phyloP scores from a whole-genome alignment of 208 protist species.

The Leishmania lainsoni region DNA sequence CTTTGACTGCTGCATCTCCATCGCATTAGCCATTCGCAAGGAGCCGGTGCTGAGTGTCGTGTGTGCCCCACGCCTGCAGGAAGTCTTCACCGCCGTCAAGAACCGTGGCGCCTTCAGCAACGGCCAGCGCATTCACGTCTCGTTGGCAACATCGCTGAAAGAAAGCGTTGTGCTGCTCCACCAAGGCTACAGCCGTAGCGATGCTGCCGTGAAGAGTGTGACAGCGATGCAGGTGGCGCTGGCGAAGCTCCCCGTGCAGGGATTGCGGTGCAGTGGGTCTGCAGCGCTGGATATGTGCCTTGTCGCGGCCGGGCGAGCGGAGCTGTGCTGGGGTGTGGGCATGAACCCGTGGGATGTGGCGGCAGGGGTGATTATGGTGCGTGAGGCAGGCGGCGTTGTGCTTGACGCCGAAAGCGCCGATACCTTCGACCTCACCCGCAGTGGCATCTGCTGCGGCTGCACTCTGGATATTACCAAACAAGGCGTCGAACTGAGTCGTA shows the following conservation, averaged over 20 bases:
- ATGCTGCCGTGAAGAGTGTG: constrained; percentile 49
- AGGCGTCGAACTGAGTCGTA: constrained; percentile 55
- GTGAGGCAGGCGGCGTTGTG: constrained; percentile 88
- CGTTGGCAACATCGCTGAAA: constrained; percentile 37
- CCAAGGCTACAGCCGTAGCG: constrained; percentile 53
- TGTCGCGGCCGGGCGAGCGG: constrained; percentile 74
- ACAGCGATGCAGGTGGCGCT: constrained; percentile 71
- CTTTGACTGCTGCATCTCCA: constrained; percentile 88
- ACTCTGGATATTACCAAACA: constrained; percentile 50
- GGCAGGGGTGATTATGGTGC: constrained; percentile 82
- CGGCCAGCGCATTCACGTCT: constrained; percentile 85
- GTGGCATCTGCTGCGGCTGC: constrained; percentile 76
- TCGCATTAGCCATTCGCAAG: constrained; percentile 74
- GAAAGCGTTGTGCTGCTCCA: constrained; percentile 74
- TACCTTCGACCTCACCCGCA: constrained; percentile 53
- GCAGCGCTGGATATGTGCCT: constrained; percentile 89
- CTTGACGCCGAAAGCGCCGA: constrained; percentile 78
- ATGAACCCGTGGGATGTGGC: constrained; percentile 80
- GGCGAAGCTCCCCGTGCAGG: constrained; percentile 62
- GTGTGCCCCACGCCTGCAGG: constrained; percentile 71
- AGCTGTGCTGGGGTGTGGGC: constrained; percentile 81
- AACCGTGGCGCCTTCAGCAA: constrained; percentile 88
- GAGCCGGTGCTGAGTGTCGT: constrained; percentile 83
- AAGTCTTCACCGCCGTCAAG: constrained; percentile 78
- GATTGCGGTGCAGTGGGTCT: constrained; percentile 70